Percentiles rank a stretch among this genome's conserved stretches.
Conservation (phyloP, 768 basidiomycete species). For the Cubamyces sp. region DNA sequence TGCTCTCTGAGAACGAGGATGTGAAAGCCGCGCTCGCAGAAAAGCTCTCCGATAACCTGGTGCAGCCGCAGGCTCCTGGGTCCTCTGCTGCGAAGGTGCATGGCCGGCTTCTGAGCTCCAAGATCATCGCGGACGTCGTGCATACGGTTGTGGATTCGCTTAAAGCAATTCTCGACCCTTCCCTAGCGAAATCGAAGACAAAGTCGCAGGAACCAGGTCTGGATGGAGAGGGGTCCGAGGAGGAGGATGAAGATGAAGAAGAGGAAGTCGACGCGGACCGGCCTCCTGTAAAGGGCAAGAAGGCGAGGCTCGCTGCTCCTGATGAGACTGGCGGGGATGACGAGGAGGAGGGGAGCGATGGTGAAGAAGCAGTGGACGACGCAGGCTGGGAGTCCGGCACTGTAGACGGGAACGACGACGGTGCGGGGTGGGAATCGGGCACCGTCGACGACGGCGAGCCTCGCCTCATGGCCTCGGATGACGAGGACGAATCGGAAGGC, state of each 20-base stretch:
- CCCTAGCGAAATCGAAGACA: constrained; percentile 11
- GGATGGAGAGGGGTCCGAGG: constrained; percentile 26
- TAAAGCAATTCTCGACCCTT: constrained; percentile 44
- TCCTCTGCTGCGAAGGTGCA: constrained; percentile 63
- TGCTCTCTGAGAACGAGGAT: constrained; percentile 53
- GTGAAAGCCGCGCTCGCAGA: constrained; percentile 49
- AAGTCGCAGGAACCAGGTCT: not conserved
- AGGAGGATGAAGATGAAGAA: constrained; percentile 27
- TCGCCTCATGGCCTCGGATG: constrained; percentile 41
- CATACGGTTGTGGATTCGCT: constrained; percentile 54
- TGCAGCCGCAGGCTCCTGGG: constrained; percentile 42
- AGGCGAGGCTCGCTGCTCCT: constrained; percentile 3
- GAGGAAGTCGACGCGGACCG: constrained; percentile 34
- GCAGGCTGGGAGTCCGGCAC: constrained; percentile 62
- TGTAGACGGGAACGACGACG: constrained; percentile 30
- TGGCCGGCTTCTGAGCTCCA: constrained; percentile 76
- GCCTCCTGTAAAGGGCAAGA: constrained; percentile 20
- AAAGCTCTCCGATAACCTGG: constrained; percentile 45
- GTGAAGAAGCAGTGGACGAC: constrained; percentile 36
- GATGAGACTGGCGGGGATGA: constrained; percentile 16
- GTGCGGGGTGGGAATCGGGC: not conserved
- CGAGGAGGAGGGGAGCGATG: constrained; percentile 45
- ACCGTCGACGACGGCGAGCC: constrained; percentile 33
- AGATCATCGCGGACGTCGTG: constrained; percentile 66
- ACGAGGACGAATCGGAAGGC: constrained; percentile 25